Conservation (phyloP, 805 yeast genomes). For the Wickerhamia fluorescens region DNA sequence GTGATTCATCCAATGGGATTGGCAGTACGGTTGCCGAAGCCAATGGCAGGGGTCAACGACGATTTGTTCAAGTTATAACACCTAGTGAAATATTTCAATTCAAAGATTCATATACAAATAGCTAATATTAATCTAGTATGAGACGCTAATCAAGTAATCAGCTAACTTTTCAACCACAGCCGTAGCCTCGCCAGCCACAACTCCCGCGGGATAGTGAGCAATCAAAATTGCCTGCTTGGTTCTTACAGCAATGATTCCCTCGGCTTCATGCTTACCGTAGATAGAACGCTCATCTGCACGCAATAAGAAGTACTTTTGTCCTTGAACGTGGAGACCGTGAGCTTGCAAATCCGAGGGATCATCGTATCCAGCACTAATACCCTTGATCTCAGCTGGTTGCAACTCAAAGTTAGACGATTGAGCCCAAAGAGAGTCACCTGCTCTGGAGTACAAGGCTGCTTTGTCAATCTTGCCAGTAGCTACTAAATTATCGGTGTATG, state of each 20-base stretch:
- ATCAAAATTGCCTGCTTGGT: constrained; percentile 87
- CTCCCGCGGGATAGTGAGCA: constrained; percentile 91
- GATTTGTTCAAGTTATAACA: constrained; percentile 5
- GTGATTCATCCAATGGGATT: constrained; percentile 47
- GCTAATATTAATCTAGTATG: constrained; percentile 43
- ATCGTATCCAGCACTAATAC: constrained; percentile 71
- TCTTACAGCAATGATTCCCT: constrained; percentile 86
- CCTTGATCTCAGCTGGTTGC: constrained; percentile 62
- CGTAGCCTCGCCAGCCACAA: constrained; percentile 93
- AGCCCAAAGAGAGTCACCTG: constrained; percentile 96
- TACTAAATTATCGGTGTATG: constrained; percentile 89
- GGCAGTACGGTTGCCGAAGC: constrained; percentile 30
- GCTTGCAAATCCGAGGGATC: constrained; percentile 77
- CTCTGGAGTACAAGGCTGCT: constrained; percentile 89
- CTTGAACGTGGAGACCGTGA: constrained; percentile 77
- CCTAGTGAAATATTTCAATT: too few species aligned
- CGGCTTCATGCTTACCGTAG: constrained; percentile 84
- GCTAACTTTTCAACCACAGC: constrained; percentile 92
- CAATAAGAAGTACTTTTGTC: constrained; percentile 80
- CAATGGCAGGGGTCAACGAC: constrained; percentile 22
- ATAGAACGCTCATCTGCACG: constrained; percentile 89
- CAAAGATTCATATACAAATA: too few species aligned
- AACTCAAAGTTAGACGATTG: constrained; percentile 61
- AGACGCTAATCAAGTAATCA: constrained; percentile 84
- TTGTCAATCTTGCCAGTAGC: constrained; percentile 84